phyloP scores from a whole-genome alignment of 805 yeast genomes.

The Hanseniaspora thailandica region DNA sequence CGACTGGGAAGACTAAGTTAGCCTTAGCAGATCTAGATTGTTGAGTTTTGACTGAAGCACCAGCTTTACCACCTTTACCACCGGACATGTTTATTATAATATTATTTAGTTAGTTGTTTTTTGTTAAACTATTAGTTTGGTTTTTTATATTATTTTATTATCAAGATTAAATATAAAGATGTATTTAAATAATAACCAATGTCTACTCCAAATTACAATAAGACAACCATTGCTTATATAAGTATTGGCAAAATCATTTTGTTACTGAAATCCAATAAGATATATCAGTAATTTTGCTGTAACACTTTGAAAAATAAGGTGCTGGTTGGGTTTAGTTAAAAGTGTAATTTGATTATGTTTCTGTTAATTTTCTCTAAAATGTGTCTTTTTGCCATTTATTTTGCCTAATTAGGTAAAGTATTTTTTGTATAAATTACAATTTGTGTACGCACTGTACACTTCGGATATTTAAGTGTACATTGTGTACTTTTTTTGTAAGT shows the following conservation, averaged over 20 bases:
- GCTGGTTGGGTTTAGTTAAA: neutral
- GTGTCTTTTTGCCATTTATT: neutral
- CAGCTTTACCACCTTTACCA: constrained; percentile 79
- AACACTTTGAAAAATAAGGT: neutral
- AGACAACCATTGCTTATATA: neutral
- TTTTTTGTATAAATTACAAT: neutral
- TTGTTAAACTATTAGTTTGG: constrained; percentile 12
- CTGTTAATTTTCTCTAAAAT: neutral
- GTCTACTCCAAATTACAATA: neutral
- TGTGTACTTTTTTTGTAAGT: neutral
- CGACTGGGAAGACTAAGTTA: constrained; percentile 98
- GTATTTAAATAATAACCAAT: neutral
- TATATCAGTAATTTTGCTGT: neutral
- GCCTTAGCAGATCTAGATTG: constrained; percentile 98
- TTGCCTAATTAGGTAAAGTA: constrained; percentile 6
- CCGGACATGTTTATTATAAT: constrained; percentile 45
- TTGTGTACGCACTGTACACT: neutral
- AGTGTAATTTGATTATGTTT: neutral
- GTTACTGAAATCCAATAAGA: neutral
- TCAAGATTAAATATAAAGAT: neutral
- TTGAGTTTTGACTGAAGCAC: constrained; percentile 86
- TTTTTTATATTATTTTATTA: neutral
- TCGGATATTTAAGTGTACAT: neutral
- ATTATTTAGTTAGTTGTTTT: constrained; percentile 12
- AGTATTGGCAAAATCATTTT: neutral